phyloP scores from a whole-genome alignment of 768 basidiomycete genomes.

The Amylocystis lapponica region DNA sequence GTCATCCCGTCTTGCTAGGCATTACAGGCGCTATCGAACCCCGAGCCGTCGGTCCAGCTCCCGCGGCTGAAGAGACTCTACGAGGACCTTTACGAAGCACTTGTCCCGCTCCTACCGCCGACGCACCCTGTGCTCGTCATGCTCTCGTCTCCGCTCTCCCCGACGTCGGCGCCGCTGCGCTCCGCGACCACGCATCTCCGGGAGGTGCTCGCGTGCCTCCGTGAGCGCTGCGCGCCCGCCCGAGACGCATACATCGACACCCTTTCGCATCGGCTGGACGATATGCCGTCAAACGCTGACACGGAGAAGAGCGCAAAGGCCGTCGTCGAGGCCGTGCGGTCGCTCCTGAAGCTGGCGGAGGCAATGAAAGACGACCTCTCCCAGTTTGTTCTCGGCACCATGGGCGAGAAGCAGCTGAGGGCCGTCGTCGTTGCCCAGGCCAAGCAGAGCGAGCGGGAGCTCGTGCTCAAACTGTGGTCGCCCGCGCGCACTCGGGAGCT shows the following conservation, averaged over 20 bases:
- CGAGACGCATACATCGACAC: conserved; percentile 51
- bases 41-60: conserved; percentile 54
- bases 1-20: conserved; percentile 38
- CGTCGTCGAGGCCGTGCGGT: conserved; percentile 42
- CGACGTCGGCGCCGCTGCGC: conserved; percentile 61
- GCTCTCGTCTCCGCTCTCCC: conserved; percentile 55
- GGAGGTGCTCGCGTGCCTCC: conserved; percentile 46
- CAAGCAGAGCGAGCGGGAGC: conserved; percentile 44
- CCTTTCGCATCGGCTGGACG: conserved; percentile 32
- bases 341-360: conserved; percentile 47
- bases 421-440: conserved; percentile 48
- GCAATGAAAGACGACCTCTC: conserved; percentile 69
- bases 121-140: conserved; percentile 43
- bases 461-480: conserved; percentile 49
- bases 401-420: conserved; percentile 58
- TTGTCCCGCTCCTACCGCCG: conserved; percentile 55
- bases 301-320: conserved; percentile 36
- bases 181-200: conserved; percentile 49
- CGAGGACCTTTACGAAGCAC: conserved; percentile 42
- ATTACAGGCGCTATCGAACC: conserved; percentile 46
- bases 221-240: conserved; percentile 60
- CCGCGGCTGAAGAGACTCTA: conserved; percentile 53
- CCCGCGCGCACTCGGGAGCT: conserved; percentile 24
- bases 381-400: conserved; percentile 55
- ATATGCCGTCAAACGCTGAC: conserved; percentile 22